These are phyloP conservation scores for Cryptococcus sp. DNA, from an alignment of 1,284 basidiomycete genomes.

Conservation along the genomic window DNA sequence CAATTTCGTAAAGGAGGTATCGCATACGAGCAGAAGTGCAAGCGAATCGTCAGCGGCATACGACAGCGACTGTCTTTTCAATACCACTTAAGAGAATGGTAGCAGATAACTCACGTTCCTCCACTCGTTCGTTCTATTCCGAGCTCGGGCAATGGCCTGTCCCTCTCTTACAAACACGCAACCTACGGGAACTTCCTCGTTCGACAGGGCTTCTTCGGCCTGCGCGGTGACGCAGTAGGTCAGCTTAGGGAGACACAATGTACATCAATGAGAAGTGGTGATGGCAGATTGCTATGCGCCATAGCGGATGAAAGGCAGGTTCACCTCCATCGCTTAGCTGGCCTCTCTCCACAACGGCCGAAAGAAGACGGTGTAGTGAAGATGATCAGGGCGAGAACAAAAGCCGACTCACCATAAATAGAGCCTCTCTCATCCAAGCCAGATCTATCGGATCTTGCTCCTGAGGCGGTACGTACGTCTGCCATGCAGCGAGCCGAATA, in stretches of 20 bases:
- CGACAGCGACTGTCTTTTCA: not conserved
- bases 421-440: slow-evolving; percentile 53
- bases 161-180: slow-evolving; percentile 88
- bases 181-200: slow-evolving; percentile 92
- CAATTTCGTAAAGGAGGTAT: not conserved
- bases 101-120: slow-evolving; percentile 66
- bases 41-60: not conserved
- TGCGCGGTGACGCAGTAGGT: slow-evolving; percentile 20
- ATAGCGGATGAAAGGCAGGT: too few species aligned
- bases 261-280: not conserved
- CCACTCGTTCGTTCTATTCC: slow-evolving; percentile 94
- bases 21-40: not conserved
- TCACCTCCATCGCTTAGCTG: too few species aligned
- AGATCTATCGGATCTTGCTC: slow-evolving; percentile 47
- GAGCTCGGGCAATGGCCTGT: slow-evolving; percentile 74
- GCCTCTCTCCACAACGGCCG: too few species aligned
- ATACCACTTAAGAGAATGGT: not conserved
- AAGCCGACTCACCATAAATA: slow-evolving; percentile 45
- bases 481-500: not conserved
- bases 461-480: slow-evolving; percentile 47
- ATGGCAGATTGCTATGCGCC: too few species aligned
- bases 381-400: not conserved
- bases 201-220: slow-evolving; percentile 73
- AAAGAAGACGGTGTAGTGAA: not conserved
- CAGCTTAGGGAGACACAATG: slow-evolving; percentile 4